Base-by-base conservation (phyloP, 1,284 basidiomycete genomes). In the Melampsora americana region DNA sequence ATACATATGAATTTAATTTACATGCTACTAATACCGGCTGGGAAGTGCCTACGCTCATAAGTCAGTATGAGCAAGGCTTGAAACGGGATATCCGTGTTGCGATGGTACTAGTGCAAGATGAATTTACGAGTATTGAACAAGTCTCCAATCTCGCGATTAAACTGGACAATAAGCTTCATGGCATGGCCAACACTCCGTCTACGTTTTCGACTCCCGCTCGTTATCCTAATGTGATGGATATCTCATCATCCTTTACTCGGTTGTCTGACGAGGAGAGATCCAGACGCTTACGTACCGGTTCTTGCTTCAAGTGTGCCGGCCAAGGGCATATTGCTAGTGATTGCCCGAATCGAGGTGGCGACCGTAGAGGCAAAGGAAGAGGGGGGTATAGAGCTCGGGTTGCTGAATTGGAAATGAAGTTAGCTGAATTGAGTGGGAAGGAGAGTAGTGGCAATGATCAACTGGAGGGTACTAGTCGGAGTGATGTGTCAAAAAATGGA, bases 121-220 rank as follows among this genome's bases (percentile, higher is more conserved):
- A 7, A 23, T 66, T 66, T 39, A 20, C 16, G 1, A 18, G 1
- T 2, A 28, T 66, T 2, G 65, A 26, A 2, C 44, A 66, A 4
- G 12, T 26, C 18, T 0, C 44, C 14, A 46, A 66, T n/a, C n/a
- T n/a, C n/a, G n/a, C n/a, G n/a, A n/a, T n/a, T n/a, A n/a, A n/a
- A n/a, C n/a, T 66, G 11, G 42, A 48, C 42, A 66, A 66, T 48
- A 48, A 66, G 14, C 35, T 66, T 12, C 28, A 26, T 26, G 42
- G 65, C 9, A 9, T 35, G 35, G 5, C 35, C 3, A 9, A 35
- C 9, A 9, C 9, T 9, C 9, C 35, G 9, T 4, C 35, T 9
- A 3, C 5, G 9, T 35, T 9, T 4, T 4, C 35, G 3, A 9
- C 35, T 35, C 35, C 35, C 9, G 3, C 35, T 35, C 5, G 3